These are phyloP conservation scores for Dactylonectria estremocensis DNA, from an alignment of 2,329 filamentous ascomycete species.

Conservation along the genomic window DNA sequence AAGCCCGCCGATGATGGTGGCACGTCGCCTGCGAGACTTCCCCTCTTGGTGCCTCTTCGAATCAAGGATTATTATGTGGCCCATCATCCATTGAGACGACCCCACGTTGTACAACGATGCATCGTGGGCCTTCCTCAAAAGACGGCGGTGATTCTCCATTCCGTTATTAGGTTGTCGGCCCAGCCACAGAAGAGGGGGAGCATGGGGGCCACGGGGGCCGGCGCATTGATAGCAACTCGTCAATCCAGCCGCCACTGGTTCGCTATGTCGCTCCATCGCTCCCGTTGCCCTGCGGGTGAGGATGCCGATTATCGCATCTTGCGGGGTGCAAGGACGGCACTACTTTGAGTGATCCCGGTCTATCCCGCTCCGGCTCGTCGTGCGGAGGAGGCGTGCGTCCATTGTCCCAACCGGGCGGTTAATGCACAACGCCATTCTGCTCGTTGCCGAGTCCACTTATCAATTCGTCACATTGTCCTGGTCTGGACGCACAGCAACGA, in stretches of 20 bases:
- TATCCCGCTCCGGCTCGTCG: conserved; percentile 44
- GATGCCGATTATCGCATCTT: conserved; percentile 42
- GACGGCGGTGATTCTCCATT: conserved; percentile 36
- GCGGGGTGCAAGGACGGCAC: conserved; percentile 40
- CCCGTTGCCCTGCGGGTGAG: conserved; percentile 47
- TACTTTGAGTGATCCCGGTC: conserved; percentile 46
- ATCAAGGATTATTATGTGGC: conserved; percentile 40
- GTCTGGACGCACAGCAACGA: conserved; percentile 39
- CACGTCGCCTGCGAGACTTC: conserved; percentile 35
- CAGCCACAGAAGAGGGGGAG: conserved; percentile 34
- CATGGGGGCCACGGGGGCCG: conserved; percentile 35
- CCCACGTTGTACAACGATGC: conserved; percentile 49
- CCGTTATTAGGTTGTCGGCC: conserved; percentile 31
- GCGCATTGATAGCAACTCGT: conserved; percentile 37
- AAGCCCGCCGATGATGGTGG: conserved; percentile 38
- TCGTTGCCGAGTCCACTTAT: conserved; percentile 40
- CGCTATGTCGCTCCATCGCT: conserved; percentile 35
- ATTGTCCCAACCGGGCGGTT: conserved; percentile 47
- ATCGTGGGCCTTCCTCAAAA: conserved; percentile 42
- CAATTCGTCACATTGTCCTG: conserved; percentile 33
- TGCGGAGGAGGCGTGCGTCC: conserved; percentile 38
- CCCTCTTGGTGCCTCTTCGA: conserved; percentile 37
- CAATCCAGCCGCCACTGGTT: conserved; percentile 40
- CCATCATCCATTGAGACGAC: conserved; percentile 49
- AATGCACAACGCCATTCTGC: conserved; percentile 40